phyloP scores from a whole-genome alignment of 768 basidiomycete genomes.

The Boletus pseudo-olivaceus region DNA sequence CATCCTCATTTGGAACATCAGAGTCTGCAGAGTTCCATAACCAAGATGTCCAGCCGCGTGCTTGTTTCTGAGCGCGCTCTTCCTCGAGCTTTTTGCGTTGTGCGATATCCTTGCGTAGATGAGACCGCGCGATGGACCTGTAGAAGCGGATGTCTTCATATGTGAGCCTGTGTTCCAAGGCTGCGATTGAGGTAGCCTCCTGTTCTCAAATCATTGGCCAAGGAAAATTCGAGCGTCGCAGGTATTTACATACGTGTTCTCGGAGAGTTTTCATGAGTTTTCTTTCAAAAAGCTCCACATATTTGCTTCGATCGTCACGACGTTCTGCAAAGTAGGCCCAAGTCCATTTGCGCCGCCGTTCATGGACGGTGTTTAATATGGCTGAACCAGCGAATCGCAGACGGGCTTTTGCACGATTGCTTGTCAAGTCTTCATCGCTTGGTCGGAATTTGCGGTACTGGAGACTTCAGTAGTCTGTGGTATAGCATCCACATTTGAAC shows the following conservation, averaged over 20 bases:
- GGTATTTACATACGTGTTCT: slow-evolving; percentile 46
- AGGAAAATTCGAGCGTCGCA: neutral
- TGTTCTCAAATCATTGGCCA: slow-evolving; percentile 22
- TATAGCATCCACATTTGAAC: slow-evolving; percentile 7
- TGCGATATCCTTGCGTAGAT: slow-evolving; percentile 80
- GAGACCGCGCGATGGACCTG: slow-evolving; percentile 88
- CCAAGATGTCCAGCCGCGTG: slow-evolving; percentile 70
- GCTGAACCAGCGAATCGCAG: slow-evolving; percentile 77
- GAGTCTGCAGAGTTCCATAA: slow-evolving; percentile 67
- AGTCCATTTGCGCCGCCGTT: slow-evolving; percentile 81
- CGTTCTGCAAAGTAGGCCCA: slow-evolving; percentile 90
- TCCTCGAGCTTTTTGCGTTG: slow-evolving; percentile 63
- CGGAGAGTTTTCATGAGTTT: slow-evolving; percentile 54
- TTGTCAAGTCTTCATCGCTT: slow-evolving; percentile 50
- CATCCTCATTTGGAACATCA: slow-evolving; percentile 43
- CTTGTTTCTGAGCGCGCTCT: slow-evolving; percentile 55
- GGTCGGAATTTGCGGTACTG: slow-evolving; percentile 83
- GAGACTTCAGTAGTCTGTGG: slow-evolving; percentile 7
- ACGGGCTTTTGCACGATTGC: slow-evolving; percentile 63
- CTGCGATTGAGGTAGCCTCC: slow-evolving; percentile 54
- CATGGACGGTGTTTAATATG: slow-evolving; percentile 78
- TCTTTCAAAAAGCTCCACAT: slow-evolving; percentile 82
- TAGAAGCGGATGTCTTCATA: slow-evolving; percentile 98
- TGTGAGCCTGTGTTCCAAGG: slow-evolving; percentile 75
- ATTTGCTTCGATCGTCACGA: slow-evolving; percentile 80